Percentiles rank a stretch among this genome's conserved stretches.
These are phyloP conservation scores for Aureobasidium melanogenum DNA, from an alignment of 2,329 filamentous ascomycete species.

Conservation along the genomic window DNA sequence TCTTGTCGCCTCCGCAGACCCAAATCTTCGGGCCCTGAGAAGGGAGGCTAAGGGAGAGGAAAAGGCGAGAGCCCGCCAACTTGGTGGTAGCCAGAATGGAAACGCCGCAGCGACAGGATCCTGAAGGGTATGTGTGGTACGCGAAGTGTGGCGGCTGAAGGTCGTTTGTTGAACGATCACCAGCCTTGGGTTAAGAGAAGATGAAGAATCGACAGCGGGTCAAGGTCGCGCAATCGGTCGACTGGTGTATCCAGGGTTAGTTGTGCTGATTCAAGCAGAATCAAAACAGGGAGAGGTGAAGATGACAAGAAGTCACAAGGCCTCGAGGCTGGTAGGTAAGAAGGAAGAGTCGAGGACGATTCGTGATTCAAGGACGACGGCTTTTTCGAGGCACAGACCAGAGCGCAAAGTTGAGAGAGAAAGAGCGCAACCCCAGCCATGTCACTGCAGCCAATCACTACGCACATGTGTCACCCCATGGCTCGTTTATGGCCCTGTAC, in stretches of 20 bases:
- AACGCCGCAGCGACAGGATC: conserved; percentile 23
- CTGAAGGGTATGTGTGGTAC: neutral
- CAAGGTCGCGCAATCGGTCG: neutral
- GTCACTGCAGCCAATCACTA: neutral
- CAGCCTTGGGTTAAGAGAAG: neutral
- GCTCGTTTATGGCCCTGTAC: neutral
- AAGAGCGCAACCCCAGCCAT: conserved; percentile 4
- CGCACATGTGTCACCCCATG: conserved; percentile 1
- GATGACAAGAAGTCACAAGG: conserved; percentile 7
- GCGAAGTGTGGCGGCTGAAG: neutral
- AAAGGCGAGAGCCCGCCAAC: conserved; percentile 78
- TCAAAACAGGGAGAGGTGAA: neutral
- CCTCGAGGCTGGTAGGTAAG: conserved; percentile 6
- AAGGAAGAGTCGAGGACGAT: neutral
- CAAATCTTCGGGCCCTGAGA: conserved; percentile 86
- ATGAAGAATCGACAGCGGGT: neutral
- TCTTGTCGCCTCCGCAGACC: conserved; percentile 93
- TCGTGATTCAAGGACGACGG: neutral
- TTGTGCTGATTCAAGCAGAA: neutral
- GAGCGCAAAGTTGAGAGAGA: conserved; percentile 4
- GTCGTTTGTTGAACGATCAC: conserved; percentile 4
- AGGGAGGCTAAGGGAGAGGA: conserved; percentile 71
- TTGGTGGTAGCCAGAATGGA: conserved; percentile 57
- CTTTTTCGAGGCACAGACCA: conserved; percentile 1
- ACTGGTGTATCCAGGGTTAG: neutral